Percentiles rank a stretch among this genome's conserved stretches.
These are phyloP conservation scores for Trichosporon sp. DNA, from an alignment of 1,284 basidiomycete species.

Conservation along the genomic window DNA sequence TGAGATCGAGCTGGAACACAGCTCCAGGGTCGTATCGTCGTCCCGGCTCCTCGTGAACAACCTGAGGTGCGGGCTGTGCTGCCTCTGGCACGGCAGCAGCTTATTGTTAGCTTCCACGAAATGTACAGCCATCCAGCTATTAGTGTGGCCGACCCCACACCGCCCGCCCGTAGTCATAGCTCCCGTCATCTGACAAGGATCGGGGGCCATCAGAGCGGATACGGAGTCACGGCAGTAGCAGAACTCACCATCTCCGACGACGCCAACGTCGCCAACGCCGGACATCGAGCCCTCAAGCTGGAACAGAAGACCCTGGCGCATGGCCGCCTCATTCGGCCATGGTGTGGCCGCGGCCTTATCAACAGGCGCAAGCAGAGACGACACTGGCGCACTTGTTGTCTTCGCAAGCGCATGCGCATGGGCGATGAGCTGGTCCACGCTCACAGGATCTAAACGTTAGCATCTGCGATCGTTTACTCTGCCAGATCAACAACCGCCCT, in stretches of 20 bases:
- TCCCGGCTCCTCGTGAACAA: slow-evolving; percentile 30
- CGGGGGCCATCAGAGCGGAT: too few relatives aligned
- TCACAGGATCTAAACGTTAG: slow-evolving; percentile 28
- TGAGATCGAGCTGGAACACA: slow-evolving; percentile 38
- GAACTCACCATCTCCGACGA: slow-evolving; percentile 31
- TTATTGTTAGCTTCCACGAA: background rate
- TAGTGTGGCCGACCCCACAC: too few relatives aligned
- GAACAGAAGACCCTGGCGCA: slow-evolving; percentile 42
- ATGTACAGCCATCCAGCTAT: too few relatives aligned
- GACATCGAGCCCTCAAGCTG: slow-evolving; percentile 41
- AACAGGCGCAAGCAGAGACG: slow-evolving; percentile 21
- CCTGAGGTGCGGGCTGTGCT: slow-evolving; percentile 2
- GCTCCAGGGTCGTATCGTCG: slow-evolving; percentile 36
- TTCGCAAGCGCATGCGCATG: slow-evolving; percentile 34
- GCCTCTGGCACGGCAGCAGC: slow-evolving; percentile 1
- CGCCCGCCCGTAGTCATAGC: background rate
- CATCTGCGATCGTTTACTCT: background rate
- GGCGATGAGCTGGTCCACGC: slow-evolving; percentile 26
- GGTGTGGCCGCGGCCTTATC: slow-evolving; percentile 32
- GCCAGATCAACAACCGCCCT: background rate
- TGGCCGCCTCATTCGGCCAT: slow-evolving; percentile 40
- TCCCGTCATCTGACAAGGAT: too few relatives aligned
- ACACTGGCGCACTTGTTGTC: slow-evolving; percentile 37
- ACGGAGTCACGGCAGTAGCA: too few relatives aligned
- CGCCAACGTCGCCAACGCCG: slow-evolving; percentile 33